phyloP scores from a whole-genome alignment of 108 stramenopile species.

The Fistulifera pelliculosa region DNA sequence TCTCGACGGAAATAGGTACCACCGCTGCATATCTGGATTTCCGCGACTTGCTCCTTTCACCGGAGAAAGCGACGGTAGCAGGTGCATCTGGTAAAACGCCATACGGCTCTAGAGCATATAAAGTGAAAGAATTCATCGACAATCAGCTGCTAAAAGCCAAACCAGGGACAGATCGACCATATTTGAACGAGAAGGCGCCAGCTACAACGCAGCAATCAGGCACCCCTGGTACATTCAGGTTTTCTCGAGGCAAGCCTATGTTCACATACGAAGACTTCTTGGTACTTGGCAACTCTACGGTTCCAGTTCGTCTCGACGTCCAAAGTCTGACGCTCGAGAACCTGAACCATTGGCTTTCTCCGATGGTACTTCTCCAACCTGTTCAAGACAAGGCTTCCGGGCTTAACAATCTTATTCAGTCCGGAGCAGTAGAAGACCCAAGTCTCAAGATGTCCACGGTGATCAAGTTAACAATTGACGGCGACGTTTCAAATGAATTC shows the following conservation, averaged over 20 bases:
- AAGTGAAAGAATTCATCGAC: constrained; percentile 24
- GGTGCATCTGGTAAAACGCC: constrained; percentile 34
- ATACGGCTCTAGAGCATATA: constrained; percentile 43
- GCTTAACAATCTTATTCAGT: too few species aligned
- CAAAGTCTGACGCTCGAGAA: too few species aligned
- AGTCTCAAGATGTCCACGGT: too few species aligned
- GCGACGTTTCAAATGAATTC: too few species aligned
- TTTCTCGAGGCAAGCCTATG: constrained; percentile 12
- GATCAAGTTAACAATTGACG: too few species aligned
- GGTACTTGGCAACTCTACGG: background rate
- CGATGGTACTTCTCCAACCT: too few species aligned
- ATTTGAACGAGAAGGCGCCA: constrained; percentile 43
- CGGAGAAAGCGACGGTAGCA: constrained; percentile 15
- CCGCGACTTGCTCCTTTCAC: constrained; percentile 39
- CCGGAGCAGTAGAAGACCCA: too few species aligned
- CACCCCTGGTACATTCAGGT: constrained; percentile 23
- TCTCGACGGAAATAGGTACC: too few species aligned
- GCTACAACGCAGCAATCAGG: constrained; percentile 40
- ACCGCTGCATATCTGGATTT: constrained; percentile 27
- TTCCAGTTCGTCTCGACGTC: background rate
- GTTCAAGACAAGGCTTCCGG: too few species aligned
- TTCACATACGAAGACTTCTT: constrained; percentile 15
- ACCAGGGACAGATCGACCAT: constrained; percentile 29
- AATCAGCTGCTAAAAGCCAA: constrained; percentile 37
- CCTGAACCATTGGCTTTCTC: too few species aligned